Percentiles rank a stretch among this genome's conserved stretches.
Conservation (phyloP, 257 asterid species). For the Coffea canephora region DNA sequence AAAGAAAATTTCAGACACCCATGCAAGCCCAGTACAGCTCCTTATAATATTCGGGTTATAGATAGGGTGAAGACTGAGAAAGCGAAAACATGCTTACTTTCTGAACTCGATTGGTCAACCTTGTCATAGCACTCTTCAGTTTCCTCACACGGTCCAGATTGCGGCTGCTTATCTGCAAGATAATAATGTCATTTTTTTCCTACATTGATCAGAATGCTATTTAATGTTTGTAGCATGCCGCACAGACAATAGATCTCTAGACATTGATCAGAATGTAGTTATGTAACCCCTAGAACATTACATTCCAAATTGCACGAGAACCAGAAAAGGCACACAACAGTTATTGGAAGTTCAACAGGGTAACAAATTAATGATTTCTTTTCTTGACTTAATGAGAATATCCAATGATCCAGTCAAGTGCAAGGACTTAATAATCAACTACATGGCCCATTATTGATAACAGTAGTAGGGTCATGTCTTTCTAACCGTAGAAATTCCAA, state of each 20-base stretch:
- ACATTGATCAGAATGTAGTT: neutral
- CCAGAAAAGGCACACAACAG: neutral
- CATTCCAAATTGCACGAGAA: neutral
- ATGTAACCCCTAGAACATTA: neutral
- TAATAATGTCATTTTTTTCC: neutral
- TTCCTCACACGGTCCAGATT: conserved; percentile 91
- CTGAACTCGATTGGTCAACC: conserved; percentile 82
- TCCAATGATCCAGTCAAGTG: neutral
- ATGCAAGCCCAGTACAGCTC: neutral
- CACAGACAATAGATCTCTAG: neutral
- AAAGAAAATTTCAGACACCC: neutral
- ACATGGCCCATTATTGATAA: too few species aligned
- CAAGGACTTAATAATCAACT: neutral
- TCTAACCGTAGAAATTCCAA: neutral
- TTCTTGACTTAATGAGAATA: neutral
- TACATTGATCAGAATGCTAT: neutral
- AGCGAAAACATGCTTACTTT: conserved; percentile 60
- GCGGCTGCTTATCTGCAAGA: conserved; percentile 66
- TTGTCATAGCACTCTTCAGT: conserved; percentile 76
- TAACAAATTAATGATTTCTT: neutral
- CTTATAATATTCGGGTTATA: neutral
- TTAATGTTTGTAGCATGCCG: neutral
- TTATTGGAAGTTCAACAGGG: neutral
- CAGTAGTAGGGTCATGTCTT: neutral
- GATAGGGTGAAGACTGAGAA: neutral